A percentile compares a stretch with the other conserved stretches of the same genome.
phyloP scores from a whole-genome alignment of 2,329 filamentous ascomycete genomes.

The Fusarium haematococcum region DNA sequence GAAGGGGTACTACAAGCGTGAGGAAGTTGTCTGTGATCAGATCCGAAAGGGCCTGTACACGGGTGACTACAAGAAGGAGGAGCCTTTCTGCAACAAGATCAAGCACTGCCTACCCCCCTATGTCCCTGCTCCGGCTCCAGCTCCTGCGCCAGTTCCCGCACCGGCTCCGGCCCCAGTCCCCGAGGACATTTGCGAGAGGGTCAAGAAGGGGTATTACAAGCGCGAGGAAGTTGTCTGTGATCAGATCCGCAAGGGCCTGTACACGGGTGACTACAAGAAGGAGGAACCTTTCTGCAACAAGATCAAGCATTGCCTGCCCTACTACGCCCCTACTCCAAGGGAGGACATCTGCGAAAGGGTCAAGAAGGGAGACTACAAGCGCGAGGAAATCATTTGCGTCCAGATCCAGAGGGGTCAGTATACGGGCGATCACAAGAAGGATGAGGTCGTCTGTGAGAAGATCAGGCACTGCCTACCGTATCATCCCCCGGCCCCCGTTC shows the following conservation, averaged over 20 bases:
- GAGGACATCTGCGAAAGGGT: neutral
- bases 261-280: neutral
- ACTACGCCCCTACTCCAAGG: neutral
- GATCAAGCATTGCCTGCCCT: neutral
- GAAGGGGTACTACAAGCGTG: neutral
- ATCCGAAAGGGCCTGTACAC: neutral
- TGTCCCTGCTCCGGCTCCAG: slow-evolving; percentile 4
- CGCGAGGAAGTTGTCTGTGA: neutral
- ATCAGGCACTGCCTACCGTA: neutral
- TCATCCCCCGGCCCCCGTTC: neutral
- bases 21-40: neutral
- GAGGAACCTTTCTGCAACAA: neutral
- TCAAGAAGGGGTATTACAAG: neutral
- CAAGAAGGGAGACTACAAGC: neutral
- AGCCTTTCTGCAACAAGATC: neutral
- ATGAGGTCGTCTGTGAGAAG: neutral
- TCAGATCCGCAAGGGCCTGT: neutral
- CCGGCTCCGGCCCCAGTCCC: neutral
- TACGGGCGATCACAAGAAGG: neutral
- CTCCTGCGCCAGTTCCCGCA: slow-evolving; percentile 8
- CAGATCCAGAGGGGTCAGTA: neutral
- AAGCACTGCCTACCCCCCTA: neutral
- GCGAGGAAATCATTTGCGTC: neutral
- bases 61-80: neutral
- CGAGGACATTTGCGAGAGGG: neutral